A percentile compares a stretch with the other conserved stretches of the same genome.
Evolutionary conservation across 352 stramenopile genomes (phyloP).

Genomic region (Phytophthora pini): DNA sequence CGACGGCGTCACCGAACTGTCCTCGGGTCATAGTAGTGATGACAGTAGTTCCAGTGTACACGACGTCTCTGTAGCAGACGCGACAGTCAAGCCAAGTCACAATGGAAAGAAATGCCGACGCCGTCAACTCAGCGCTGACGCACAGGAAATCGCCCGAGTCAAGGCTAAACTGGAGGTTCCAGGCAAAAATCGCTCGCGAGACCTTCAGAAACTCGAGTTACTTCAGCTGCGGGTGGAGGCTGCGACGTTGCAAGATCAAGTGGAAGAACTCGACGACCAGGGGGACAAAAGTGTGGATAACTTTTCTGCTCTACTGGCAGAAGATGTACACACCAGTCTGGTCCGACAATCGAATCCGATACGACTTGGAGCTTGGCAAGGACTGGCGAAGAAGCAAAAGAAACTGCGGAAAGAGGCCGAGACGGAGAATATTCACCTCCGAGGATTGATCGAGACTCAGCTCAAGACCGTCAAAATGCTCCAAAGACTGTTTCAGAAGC

Average conservation of each 20-base stretch:
- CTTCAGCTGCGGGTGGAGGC: conserved; percentile 3
- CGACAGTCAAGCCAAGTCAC: no score
- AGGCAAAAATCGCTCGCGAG: conserved; percentile 2
- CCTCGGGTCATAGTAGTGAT: no score
- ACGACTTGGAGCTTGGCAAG: background rate
- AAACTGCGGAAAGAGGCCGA: background rate
- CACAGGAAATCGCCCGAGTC: background rate
- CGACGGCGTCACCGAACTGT: no score
- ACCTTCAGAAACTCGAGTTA: conserved; percentile 6
- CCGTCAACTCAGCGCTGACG: no score
- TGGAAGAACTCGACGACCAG: background rate
- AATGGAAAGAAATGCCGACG: no score
- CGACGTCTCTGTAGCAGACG: no score
- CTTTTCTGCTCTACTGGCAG: background rate
- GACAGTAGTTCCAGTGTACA: no score
- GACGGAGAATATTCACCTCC: background rate
- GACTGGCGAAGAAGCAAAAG: background rate
- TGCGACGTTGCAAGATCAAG: background rate
- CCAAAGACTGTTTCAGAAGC: background rate
- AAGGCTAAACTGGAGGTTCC: background rate
- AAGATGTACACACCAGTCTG: background rate
- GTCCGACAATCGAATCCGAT: background rate
- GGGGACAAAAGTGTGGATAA: background rate
- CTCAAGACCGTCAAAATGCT: background rate
- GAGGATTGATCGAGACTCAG: background rate